Percentiles rank a stretch among this genome's conserved stretches.
phyloP scores from a whole-genome alignment of 257 asterid species.

The Oldenlandia corymbosa region DNA sequence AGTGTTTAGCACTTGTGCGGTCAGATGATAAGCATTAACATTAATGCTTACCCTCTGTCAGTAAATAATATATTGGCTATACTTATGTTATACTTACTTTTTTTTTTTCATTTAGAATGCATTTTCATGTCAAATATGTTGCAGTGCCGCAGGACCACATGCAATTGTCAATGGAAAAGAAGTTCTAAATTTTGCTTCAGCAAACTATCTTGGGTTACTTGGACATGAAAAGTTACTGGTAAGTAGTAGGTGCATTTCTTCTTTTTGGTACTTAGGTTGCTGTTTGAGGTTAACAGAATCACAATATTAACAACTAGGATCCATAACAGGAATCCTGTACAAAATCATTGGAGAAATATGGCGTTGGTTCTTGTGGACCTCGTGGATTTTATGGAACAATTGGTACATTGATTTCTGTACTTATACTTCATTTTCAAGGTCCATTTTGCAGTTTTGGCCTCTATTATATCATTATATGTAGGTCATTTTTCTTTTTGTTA shows the following conservation, averaged over 20 bases:
- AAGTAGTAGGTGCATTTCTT: slow-evolving; percentile 25
- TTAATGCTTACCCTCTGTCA: not conserved
- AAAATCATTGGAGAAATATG: slow-evolving; percentile 88
- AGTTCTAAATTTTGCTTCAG: slow-evolving; percentile 82
- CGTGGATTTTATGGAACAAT: slow-evolving; percentile 99
- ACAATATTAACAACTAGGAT: slow-evolving; percentile 17
- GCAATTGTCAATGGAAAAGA: slow-evolving; percentile 58
- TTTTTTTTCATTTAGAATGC: not conserved
- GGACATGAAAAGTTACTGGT: slow-evolving; percentile 79
- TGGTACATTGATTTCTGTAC: slow-evolving; percentile 43
- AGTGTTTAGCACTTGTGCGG: not conserved
- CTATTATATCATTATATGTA: slow-evolving; percentile 6
- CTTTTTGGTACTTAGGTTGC: slow-evolving; percentile 12
- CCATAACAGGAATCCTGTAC: slow-evolving; percentile 76
- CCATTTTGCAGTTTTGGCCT: slow-evolving; percentile 5
- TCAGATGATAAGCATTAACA: not conserved
- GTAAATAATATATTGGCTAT: not conserved
- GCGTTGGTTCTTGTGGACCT: slow-evolving; percentile 99
- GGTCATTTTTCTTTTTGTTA: slow-evolving; percentile 17
- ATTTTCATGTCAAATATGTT: slow-evolving; percentile 22
- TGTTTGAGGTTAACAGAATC: slow-evolving; percentile 14
- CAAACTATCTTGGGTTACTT: slow-evolving; percentile 85
- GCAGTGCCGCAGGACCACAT: slow-evolving; percentile 98
- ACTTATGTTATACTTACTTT: too few species aligned
- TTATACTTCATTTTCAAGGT: slow-evolving; percentile 1